Evolutionary conservation across 768 basidiomycete species (phyloP), one percentile per base, ranked within the genome.

Genomic region (Saitozyma podzolica): DNA sequence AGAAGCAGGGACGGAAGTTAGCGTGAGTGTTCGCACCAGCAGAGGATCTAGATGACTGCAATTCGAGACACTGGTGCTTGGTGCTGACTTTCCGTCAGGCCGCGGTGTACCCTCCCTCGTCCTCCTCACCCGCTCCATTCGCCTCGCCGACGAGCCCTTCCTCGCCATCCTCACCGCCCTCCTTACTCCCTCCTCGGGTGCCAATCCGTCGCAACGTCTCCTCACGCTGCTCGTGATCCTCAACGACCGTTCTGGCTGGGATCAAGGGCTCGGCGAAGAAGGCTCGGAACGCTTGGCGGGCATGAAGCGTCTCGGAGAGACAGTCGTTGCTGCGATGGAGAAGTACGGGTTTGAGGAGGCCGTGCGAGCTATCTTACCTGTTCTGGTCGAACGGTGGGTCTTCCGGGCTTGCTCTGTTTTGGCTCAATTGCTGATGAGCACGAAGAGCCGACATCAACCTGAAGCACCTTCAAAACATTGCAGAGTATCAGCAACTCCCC

Each of bases 41-140:
- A 49, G 43, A n/a, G 29, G n/a, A 20, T 39, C 9, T 45, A 41
- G n/a, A 13, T 29, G 1, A 42, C 13, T 11, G 39, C 19, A 48
- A 2, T 3, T 48, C 14, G 14, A 48, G 47, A 48, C 19, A 48
- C 17, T 19, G 41, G 13, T 39, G 9, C 49, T 52, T 19, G 41
- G 13, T 39, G 9, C 49, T 52, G 54, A 19, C 29, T 29, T 29
- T 8, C 19, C 41, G 48, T 17, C 54, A 75, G 72, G 70, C 76
- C 17, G 73, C 78, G 19, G 72, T 77, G 3, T 77, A 74, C 57
- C 75, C 78, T 9, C 68, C 11, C 56, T 77, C n/a, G 57, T 79
- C 45, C 69, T 79, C 16, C 68, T 77, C 39, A 66, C 73, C 16
- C 69, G 78, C 29, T 67, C 73, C 1, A 56, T 76, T 11, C 67